Evolutionary conservation across 176 grass and related monocot genomes (phyloP).

Genomic region (Tuctoria greenei): DNA sequence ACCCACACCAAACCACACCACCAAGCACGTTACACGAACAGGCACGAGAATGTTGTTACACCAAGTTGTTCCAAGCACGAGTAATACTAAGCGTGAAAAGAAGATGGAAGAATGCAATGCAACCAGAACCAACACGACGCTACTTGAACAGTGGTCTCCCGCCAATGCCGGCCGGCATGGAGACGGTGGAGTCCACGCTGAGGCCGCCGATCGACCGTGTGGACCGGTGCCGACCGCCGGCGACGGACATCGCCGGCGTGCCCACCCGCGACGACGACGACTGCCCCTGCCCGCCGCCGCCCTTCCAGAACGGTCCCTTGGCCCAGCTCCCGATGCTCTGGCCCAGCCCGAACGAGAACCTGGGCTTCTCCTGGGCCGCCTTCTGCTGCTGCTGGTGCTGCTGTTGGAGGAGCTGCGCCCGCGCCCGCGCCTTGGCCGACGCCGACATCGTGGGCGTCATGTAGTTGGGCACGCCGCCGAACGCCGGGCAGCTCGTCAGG

Average conservation of each 20-base stretch:
- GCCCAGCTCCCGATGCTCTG: constrained; percentile 61
- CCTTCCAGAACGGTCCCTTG: constrained; percentile 72
- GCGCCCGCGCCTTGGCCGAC: constrained; percentile 69
- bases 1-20: constrained; percentile 40
- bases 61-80: constrained; percentile 1
- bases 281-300: not conserved
- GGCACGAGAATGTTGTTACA: constrained; percentile 2
- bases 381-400: constrained; percentile 29
- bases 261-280: constrained; percentile 36
- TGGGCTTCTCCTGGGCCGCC: constrained; percentile 56
- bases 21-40: constrained; percentile 26
- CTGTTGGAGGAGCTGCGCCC: constrained; percentile 21
- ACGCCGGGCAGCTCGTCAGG: constrained; percentile 81
- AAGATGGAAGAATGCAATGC: not conserved
- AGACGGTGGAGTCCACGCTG: constrained; percentile 82
- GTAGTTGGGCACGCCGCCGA: constrained; percentile 77
- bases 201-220: constrained; percentile 61
- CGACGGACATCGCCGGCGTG: constrained; percentile 51
- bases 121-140: not conserved
- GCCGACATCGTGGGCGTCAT: constrained; percentile 89
- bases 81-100: not conserved
- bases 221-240: constrained; percentile 51
- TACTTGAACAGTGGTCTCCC: constrained; percentile 60
- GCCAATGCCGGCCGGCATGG: constrained; percentile 63
- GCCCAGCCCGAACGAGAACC: constrained; percentile 65